These are phyloP conservation scores for Aquanectria penicillioides DNA, from an alignment of 2,329 filamentous ascomycete genomes.

Conservation along the genomic window DNA sequence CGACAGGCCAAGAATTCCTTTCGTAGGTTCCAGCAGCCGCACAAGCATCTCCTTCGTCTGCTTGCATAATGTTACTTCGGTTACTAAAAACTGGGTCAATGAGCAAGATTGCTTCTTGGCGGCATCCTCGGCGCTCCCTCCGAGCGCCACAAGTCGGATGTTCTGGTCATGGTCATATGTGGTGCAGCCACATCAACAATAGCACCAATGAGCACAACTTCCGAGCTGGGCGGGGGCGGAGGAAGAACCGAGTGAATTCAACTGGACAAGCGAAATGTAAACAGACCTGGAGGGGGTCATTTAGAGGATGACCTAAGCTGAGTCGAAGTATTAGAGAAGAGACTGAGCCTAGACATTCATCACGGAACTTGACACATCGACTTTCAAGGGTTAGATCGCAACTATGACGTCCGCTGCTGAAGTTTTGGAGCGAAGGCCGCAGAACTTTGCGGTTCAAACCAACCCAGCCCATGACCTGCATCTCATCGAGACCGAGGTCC, in stretches of 20 bases:
- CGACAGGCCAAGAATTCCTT: slow-evolving; percentile 54
- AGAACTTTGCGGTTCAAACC: slow-evolving; percentile 75
- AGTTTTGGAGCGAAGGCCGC: slow-evolving; percentile 21
- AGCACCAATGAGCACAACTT: background rate
- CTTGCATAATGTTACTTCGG: too few species aligned
- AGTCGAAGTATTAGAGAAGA: background rate
- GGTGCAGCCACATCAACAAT: background rate
- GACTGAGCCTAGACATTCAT: background rate
- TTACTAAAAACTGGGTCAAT: too few species aligned
- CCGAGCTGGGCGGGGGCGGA: background rate
- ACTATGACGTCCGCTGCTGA: background rate
- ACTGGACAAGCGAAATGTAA: background rate
- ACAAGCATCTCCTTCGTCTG: slow-evolving; percentile 37
- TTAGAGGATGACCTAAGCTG: background rate
- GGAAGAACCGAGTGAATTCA: background rate
- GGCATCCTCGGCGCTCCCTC: background rate
- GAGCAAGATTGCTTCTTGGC: too few species aligned
- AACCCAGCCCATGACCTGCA: slow-evolving; percentile 75
- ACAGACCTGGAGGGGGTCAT: background rate
- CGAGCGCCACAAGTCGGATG: too few species aligned
- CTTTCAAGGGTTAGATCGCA: background rate
- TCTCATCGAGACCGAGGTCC: slow-evolving; percentile 65
- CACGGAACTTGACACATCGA: background rate
- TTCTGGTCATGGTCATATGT: too few species aligned
- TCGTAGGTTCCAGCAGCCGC: slow-evolving; percentile 1